Evolutionary conservation across 2,329 filamentous ascomycete genomes (phyloP).

Genomic region (Monilinia fructicola): DNA sequence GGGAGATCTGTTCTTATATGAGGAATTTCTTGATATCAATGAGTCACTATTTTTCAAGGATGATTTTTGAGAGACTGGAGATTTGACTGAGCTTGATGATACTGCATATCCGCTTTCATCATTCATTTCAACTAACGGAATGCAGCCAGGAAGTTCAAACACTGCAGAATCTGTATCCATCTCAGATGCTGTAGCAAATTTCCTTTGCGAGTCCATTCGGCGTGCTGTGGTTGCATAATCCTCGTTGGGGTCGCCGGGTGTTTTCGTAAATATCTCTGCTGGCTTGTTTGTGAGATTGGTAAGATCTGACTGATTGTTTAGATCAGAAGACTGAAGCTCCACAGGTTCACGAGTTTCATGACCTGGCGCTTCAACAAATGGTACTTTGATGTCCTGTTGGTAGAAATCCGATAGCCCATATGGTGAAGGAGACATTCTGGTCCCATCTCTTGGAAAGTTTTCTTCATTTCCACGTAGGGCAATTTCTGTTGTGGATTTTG

Average conservation of each 20-base stretch:
- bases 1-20: background rate
- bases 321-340: slow-evolving; percentile 12
- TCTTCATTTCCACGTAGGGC: background rate
- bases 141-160: slow-evolving; percentile 10
- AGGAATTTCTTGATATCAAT: background rate
- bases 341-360: background rate
- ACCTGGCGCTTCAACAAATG: slow-evolving; percentile 9
- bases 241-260: background rate
- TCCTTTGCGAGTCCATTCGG: slow-evolving; percentile 1
- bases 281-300: background rate
- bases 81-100: background rate
- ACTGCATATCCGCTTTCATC: slow-evolving; percentile 5
- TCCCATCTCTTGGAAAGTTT: background rate
- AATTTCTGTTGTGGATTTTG: slow-evolving; percentile 1
- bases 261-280: slow-evolving; percentile 12
- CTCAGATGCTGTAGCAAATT: slow-evolving; percentile 7
- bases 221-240: background rate
- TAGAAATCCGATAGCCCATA: background rate
- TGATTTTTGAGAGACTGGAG: background rate
- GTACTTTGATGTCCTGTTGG: background rate
- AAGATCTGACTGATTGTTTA: background rate
- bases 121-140: slow-evolving; percentile 5
- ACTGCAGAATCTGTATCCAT: background rate
- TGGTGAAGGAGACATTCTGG: background rate
- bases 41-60: background rate